Evolutionary conservation across 306 rosid genomes (phyloP).

Genomic region (Ormosia emarginata): DNA sequence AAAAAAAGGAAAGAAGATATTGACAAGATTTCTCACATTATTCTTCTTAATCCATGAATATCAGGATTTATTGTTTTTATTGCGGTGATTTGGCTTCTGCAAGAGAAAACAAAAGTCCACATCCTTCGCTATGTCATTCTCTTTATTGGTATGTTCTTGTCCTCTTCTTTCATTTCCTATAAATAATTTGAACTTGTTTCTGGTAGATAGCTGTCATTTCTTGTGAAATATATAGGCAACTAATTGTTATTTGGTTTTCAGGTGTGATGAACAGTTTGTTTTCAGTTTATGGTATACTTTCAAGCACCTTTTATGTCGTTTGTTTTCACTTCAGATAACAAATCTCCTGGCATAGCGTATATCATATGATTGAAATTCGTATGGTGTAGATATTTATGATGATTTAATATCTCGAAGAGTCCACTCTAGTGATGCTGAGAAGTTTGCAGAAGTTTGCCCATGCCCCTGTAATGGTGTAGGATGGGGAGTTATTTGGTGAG

Average conservation of each 20-base stretch:
- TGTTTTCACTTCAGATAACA: conserved; percentile 7
- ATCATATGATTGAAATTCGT: neutral
- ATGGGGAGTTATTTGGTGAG: conserved; percentile 98
- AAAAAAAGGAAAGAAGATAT: neutral
- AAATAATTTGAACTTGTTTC: conserved; percentile 15
- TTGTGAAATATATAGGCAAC: conserved; percentile 13
- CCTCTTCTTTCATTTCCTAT: conserved; percentile 16
- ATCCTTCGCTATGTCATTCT: conserved; percentile 87
- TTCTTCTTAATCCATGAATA: conserved; percentile 27
- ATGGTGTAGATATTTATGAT: conserved; percentile 73
- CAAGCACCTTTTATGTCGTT: neutral
- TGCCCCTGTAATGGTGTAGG: conserved; percentile 91
- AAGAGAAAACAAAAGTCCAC: conserved; percentile 78
- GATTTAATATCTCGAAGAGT: conserved; percentile 93
- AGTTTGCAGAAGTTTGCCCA: conserved; percentile 94
- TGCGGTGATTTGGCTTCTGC: conserved; percentile 82
- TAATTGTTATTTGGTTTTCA: conserved; percentile 46
- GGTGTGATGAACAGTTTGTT: conserved; percentile 99
- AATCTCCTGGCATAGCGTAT: neutral
- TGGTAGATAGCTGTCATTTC: neutral
- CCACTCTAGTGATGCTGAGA: conserved; percentile 92
- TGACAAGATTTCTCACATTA: conserved; percentile 8
- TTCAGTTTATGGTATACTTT: conserved; percentile 79
- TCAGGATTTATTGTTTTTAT: conserved; percentile 84
- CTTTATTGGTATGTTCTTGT: conserved; percentile 66